A percentile compares a stretch with the other conserved stretches of the same genome.
These are phyloP conservation scores for Fomitopsis pinicola DNA, from an alignment of 1,284 basidiomycete genomes.

Conservation along the genomic window DNA sequence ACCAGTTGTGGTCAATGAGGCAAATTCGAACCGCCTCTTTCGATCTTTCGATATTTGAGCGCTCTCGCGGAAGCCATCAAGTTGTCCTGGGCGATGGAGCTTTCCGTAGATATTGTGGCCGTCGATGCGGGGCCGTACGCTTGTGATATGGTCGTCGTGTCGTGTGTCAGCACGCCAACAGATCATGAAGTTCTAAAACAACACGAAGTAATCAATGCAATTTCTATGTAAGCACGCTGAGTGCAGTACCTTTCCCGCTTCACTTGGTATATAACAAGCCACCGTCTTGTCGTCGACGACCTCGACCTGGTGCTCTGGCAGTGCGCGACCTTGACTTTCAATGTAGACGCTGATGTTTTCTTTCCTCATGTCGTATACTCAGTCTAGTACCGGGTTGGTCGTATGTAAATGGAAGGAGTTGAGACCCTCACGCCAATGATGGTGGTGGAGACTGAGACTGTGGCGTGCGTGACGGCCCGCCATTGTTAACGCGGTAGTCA, in stretches of 20 bases:
- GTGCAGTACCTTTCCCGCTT: slow-evolving; percentile 9
- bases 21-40: neutral
- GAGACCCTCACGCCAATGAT: no score
- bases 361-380: neutral
- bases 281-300: slow-evolving; percentile 5
- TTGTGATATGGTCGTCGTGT: neutral
- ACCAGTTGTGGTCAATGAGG: neutral
- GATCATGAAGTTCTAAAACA: neutral
- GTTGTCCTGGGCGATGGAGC: neutral
- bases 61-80: neutral
- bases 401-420: no score
- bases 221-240: no score
- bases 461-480: no score
- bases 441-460: no score
- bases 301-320: slow-evolving; percentile 8
- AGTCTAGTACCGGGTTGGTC: no score
- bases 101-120: neutral
- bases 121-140: neutral
- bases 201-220: neutral
- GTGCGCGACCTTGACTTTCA: slow-evolving; percentile 3
- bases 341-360: slow-evolving; percentile 2
- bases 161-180: neutral
- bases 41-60: neutral
- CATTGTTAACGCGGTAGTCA: no score
- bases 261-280: slow-evolving; percentile 11